A percentile compares a stretch with the other conserved stretches of the same genome.
These are phyloP conservation scores for Candida verbasci DNA, from an alignment of 805 yeast genomes.

Conservation along the genomic window DNA sequence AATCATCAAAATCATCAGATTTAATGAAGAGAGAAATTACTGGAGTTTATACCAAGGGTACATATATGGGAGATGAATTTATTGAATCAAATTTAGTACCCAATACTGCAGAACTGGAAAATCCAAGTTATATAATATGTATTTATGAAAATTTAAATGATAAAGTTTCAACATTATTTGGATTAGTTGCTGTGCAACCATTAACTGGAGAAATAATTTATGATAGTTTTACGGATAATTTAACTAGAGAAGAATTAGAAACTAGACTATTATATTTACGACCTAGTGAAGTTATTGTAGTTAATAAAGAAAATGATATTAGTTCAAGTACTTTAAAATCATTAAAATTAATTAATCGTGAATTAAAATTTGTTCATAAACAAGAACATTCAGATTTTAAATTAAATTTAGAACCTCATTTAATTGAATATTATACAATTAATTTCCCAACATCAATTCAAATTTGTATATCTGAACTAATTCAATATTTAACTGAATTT, in stretches of 20 bases:
- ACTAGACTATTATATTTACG: constrained; percentile 69
- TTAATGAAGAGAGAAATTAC: constrained; percentile 69
- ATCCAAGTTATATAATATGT: constrained; percentile 40
- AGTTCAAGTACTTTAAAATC: constrained; percentile 14
- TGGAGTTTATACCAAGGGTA: constrained; percentile 74
- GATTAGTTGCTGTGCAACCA: constrained; percentile 63
- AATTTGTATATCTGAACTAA: constrained; percentile 42
- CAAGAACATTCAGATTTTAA: constrained; percentile 1
- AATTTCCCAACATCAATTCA: constrained; percentile 20
- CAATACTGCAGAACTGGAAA: constrained; percentile 30
- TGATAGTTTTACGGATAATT: constrained; percentile 65
- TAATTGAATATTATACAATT: constrained; percentile 21
- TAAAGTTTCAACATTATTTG: constrained; percentile 22
- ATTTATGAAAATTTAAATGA: constrained; percentile 22
- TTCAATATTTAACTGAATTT: constrained; percentile 59
- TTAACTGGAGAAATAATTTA: constrained; percentile 70
- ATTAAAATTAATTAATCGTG: constrained; percentile 8
- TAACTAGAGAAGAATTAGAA: constrained; percentile 57
- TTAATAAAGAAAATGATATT: constrained; percentile 27
- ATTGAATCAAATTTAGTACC: constrained; percentile 14
- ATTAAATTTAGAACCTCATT: constrained; percentile 8
- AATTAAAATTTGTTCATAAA: constrained; percentile 9
- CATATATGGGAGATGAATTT: constrained; percentile 64
- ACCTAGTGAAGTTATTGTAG: constrained; percentile 68
- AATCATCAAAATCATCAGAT: constrained; percentile 29